These are phyloP conservation scores for Choiromyces venosus DNA, from an alignment of 495 filamentous ascomycete species.

Conservation along the genomic window DNA sequence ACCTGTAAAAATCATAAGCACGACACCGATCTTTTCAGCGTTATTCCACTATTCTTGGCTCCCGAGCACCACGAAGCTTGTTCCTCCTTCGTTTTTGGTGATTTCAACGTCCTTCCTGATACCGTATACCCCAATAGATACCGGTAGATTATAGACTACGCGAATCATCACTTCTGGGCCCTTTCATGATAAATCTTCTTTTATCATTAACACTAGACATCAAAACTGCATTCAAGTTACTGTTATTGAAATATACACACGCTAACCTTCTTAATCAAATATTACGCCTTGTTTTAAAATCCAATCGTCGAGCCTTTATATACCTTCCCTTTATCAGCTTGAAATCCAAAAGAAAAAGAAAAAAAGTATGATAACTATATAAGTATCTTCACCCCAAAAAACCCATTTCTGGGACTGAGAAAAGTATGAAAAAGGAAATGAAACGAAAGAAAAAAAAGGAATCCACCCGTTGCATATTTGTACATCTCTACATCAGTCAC, in stretches of 20 bases:
- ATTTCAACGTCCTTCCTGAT: neutral
- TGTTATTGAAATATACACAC: neutral
- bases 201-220: neutral
- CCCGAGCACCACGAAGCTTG: neutral
- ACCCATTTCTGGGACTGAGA: neutral
- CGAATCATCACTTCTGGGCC: neutral
- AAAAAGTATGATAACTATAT: conserved; percentile 4
- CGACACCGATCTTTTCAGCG: neutral
- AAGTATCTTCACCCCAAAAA: conserved; percentile 1
- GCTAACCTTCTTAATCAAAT: neutral
- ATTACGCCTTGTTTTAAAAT: neutral
- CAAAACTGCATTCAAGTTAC: neutral
- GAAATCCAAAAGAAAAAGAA: neutral
- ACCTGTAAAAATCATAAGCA: neutral
- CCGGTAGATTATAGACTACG: neutral
- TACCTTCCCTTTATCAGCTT: neutral
- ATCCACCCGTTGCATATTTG: neutral
- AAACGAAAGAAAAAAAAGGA: neutral
- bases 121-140: no score
- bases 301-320: neutral
- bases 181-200: neutral
- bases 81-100: neutral
- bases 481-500: neutral
- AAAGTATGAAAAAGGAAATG: neutral
- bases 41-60: neutral